phyloP scores from a whole-genome alignment of 257 asterid genomes.

The Echium plantagineum region DNA sequence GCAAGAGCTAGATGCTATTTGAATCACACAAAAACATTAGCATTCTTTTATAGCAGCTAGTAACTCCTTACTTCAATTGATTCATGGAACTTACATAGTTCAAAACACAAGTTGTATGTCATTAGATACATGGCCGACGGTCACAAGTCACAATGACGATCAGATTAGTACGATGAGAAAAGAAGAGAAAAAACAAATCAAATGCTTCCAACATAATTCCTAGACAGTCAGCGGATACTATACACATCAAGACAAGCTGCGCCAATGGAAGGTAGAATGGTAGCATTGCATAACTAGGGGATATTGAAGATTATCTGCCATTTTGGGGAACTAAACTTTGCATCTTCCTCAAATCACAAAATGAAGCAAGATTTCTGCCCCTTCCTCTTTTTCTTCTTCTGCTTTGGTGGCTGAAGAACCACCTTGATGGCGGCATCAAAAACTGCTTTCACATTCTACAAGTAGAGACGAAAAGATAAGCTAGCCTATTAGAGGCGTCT shows the following conservation, averaged over 20 bases:
- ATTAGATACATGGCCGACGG: not conserved
- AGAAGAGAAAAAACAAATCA: not conserved
- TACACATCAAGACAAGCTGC: not conserved
- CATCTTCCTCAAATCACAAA: not conserved
- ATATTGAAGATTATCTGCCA: slow-evolving; percentile 1
- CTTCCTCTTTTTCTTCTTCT: slow-evolving; percentile 6
- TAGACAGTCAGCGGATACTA: not conserved
- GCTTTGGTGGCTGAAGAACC: slow-evolving; percentile 7
- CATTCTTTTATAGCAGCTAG: not conserved
- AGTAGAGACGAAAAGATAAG: not conserved
- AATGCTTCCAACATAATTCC: not conserved
- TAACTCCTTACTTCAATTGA: not conserved
- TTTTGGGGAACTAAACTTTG: not conserved
- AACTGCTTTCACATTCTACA: slow-evolving; percentile 5
- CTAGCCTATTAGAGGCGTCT: not conserved
- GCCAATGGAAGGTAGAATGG: not conserved
- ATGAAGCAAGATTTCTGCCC: slow-evolving; percentile 4
- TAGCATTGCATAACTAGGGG: not conserved
- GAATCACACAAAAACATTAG: not conserved
- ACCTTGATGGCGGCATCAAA: slow-evolving; percentile 9
- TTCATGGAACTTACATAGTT: not conserved
- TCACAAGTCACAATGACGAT: not conserved
- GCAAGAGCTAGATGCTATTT: no score
- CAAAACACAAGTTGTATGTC: not conserved
- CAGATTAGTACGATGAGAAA: not conserved